Conservation (phyloP, 345 rosid species). For the Syzygium grande region DNA sequence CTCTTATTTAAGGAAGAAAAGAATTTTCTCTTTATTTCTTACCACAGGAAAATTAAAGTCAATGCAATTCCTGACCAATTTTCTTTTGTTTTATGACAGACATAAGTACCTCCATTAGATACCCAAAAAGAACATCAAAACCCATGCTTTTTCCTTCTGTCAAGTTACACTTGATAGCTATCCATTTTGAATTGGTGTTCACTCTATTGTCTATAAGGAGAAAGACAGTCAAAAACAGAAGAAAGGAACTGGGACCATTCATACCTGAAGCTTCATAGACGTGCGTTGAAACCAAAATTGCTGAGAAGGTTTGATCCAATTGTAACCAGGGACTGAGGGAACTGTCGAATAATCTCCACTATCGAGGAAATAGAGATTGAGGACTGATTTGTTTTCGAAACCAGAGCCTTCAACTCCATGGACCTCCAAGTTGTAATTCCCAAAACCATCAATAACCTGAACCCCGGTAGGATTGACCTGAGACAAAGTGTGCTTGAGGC, state of each 20-base stretch:
- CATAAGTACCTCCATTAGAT: neutral
- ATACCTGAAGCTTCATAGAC: slow-evolving; percentile 64
- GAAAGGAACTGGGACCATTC: neutral
- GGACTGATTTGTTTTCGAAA: slow-evolving; percentile 68
- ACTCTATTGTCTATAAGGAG: neutral
- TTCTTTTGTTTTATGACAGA: neutral
- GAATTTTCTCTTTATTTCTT: neutral
- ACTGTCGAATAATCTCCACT: slow-evolving; percentile 74
- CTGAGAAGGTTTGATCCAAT: slow-evolving; percentile 88
- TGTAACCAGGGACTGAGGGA: slow-evolving; percentile 52
- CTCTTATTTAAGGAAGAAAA: neutral
- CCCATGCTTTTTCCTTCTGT: neutral
- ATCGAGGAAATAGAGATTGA: slow-evolving; percentile 79
- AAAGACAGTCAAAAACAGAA: neutral
- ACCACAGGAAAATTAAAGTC: neutral
- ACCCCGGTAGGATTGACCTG: slow-evolving; percentile 51
- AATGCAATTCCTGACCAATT: neutral
- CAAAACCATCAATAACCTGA: slow-evolving; percentile 69
- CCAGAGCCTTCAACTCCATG: slow-evolving; percentile 58
- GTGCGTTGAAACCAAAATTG: slow-evolving; percentile 80
- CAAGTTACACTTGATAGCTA: neutral
- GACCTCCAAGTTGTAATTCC: slow-evolving; percentile 80
- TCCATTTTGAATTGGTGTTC: neutral
- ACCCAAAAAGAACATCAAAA: neutral
- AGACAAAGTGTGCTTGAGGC: slow-evolving; percentile 56